A percentile compares a stretch with the other conserved stretches of the same genome.
These are phyloP conservation scores for Leccinum boreale DNA, from an alignment of 768 basidiomycete genomes.

Conservation along the genomic window DNA sequence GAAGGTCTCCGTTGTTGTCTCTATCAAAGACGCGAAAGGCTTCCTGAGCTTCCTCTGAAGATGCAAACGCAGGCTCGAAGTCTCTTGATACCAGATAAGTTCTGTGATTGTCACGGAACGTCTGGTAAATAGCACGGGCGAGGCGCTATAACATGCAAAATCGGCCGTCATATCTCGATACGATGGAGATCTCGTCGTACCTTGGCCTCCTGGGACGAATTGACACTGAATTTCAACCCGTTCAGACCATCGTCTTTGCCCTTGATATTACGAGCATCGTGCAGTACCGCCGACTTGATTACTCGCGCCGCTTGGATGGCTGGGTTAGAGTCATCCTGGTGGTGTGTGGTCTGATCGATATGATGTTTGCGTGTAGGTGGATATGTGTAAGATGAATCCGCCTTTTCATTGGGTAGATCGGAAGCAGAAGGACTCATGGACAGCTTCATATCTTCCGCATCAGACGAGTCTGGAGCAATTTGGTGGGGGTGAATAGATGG, in stretches of 20 bases:
- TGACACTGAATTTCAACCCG: slow-evolving; percentile 51
- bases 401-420: slow-evolving; percentile 6
- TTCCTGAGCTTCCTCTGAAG: slow-evolving; percentile 50
- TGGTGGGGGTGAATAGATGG: slow-evolving; percentile 3
- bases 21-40: slow-evolving; percentile 77
- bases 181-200: slow-evolving; percentile 27
- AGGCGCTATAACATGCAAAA: slow-evolving; percentile 45
- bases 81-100: slow-evolving; percentile 64
- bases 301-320: slow-evolving; percentile 59
- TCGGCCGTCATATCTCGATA: neutral
- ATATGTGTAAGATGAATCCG: slow-evolving; percentile 33
- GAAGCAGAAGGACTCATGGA: slow-evolving; percentile 4
- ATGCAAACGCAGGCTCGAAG: slow-evolving; percentile 65
- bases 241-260: slow-evolving; percentile 44
- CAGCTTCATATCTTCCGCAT: slow-evolving; percentile 9
- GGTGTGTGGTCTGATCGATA: slow-evolving; percentile 18
- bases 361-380: slow-evolving; percentile 32
- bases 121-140: slow-evolving; percentile 61
- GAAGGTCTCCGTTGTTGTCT: slow-evolving; percentile 75
- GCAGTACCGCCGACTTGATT: slow-evolving; percentile 65
- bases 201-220: slow-evolving; percentile 64
- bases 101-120: slow-evolving; percentile 54
- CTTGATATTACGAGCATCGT: slow-evolving; percentile 70
- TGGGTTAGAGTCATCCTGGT: slow-evolving; percentile 36
- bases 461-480: slow-evolving; percentile 4